Evolutionary conservation across 148 eudicot genomes (phyloP), one percentile per base, ranked within the genome.

Genomic region (Tetragonia tetragonoides): DNA sequence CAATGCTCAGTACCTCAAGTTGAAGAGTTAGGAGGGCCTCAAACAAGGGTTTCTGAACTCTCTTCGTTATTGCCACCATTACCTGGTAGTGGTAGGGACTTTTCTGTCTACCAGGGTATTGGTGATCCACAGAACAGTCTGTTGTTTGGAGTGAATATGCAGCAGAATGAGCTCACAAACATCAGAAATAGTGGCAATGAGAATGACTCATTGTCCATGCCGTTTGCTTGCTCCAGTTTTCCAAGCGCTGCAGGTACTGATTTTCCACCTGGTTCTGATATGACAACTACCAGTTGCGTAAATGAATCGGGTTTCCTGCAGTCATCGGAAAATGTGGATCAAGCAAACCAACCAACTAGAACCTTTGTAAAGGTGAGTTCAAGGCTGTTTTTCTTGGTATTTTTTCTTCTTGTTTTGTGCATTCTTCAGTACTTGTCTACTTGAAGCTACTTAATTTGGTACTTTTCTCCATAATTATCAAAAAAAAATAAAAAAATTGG

Each of bases 301-400:
- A 91, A 87, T 47, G 95, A 92, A 73, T 86, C 98, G 18, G 90
- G 92, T 83, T 88, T 88, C 83, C 70, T 95, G 88, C 98, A 86
- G 87, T 82, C 91, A 79, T 79, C 92, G 10, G 95, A 92, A 79
- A 89, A 92, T 79, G 82, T 80, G 87, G 95, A 84, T 75, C 90
- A 89, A 74, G 88, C 69, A 82, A 92, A 88, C 84, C 85, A 84
- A 44, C 75, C 85, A 60, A 78, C 80, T 57, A 73, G 90, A 84
- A 89, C 91, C 88, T 90, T 92, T 72, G 89, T 91, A 6, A 89
- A 91, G 95, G 95, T 91, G 66, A 86, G 82, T 72, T 63, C 51
- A 56, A 60, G 34, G 39, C 69, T 47, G 34, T 64, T 69, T 0
- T 6, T 64, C 44, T n/a, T 49, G 38, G 23, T 34, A 15, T 46